Conservation (phyloP, 2,329 filamentous ascomycete species). For the Aspergillus neotritici region DNA sequence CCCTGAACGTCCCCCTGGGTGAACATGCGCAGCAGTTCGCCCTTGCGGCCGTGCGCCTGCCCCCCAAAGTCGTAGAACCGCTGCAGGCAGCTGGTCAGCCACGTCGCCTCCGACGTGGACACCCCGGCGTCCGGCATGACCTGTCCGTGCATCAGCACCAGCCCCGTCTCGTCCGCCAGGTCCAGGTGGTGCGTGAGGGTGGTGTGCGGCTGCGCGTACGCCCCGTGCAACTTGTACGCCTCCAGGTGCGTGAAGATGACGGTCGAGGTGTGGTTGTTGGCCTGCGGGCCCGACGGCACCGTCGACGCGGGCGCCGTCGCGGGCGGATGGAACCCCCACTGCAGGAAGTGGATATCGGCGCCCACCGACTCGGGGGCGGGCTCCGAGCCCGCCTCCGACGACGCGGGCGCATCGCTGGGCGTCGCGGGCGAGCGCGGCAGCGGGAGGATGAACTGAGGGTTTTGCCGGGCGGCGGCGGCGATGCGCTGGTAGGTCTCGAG, state of each 20-base stretch:
- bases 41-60: constrained; percentile 55
- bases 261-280: constrained; percentile 57
- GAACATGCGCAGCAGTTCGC: constrained; percentile 74
- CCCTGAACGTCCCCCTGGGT: constrained; percentile 62
- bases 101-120: constrained; percentile 74
- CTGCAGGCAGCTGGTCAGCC: constrained; percentile 87
- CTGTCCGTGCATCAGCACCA: constrained; percentile 81
- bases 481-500: constrained; percentile 68
- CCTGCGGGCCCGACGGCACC: constrained; percentile 29
- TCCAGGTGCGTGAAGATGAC: constrained; percentile 92
- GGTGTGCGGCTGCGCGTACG: constrained; percentile 87
- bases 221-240: constrained; percentile 84
- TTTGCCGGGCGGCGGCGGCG: constrained; percentile 61
- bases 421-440: constrained; percentile 48
- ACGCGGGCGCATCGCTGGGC: constrained; percentile 16
- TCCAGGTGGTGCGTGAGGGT: constrained; percentile 90
- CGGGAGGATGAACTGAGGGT: constrained; percentile 88
- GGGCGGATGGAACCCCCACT: constrained; percentile 83
- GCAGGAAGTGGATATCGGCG: constrained; percentile 91
- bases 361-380: constrained; percentile 42
- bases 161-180: constrained; percentile 63
- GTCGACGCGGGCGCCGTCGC: constrained; percentile 27
- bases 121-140: constrained; percentile 73
- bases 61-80: constrained; percentile 72
- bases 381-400: constrained; percentile 22